phyloP scores from a whole-genome alignment of 1,139 yeast species.

The Saccharomyces hybrid region DNA sequence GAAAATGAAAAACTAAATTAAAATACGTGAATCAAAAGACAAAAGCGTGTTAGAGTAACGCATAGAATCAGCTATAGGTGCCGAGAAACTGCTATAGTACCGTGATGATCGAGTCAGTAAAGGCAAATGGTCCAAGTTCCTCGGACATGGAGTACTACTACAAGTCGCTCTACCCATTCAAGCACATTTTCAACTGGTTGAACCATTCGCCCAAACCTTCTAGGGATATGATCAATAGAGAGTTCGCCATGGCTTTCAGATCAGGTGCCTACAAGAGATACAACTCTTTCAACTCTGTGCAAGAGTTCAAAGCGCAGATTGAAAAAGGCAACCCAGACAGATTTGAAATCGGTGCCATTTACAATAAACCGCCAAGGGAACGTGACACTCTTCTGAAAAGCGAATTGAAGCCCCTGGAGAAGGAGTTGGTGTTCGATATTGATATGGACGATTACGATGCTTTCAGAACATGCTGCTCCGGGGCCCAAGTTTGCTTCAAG shows the following conservation, averaged over 20 bases:
- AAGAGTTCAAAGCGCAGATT: constrained; percentile 72
- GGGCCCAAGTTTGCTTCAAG: constrained; percentile 73
- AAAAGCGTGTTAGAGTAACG: neutral
- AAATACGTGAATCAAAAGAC: neutral
- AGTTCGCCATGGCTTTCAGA: constrained; percentile 83
- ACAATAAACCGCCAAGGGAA: constrained; percentile 77
- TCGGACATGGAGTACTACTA: constrained; percentile 74
- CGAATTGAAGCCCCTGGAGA: constrained; percentile 71
- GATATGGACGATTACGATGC: constrained; percentile 97
- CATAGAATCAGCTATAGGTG: neutral
- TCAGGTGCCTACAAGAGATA: constrained; percentile 87
- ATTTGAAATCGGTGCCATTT: constrained; percentile 93
- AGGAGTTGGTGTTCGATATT: constrained; percentile 91
- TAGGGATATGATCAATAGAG: constrained; percentile 76
- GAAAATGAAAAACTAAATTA: neutral
- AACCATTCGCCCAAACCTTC: constrained; percentile 72
- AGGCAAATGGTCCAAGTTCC: constrained; percentile 41
- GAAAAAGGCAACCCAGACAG: constrained; percentile 74
- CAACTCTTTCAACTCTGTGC: constrained; percentile 59
- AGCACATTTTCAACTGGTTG: constrained; percentile 76
- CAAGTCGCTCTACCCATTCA: constrained; percentile 62
- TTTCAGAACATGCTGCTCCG: constrained; percentile 89
- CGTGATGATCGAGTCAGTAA: constrained; percentile 5
- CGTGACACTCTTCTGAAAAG: constrained; percentile 69
- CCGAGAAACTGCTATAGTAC: neutral